Evolutionary conservation across 108 stramenopile species (phyloP).

Genomic region (Pinguiococcus pyrenoidosus): DNA sequence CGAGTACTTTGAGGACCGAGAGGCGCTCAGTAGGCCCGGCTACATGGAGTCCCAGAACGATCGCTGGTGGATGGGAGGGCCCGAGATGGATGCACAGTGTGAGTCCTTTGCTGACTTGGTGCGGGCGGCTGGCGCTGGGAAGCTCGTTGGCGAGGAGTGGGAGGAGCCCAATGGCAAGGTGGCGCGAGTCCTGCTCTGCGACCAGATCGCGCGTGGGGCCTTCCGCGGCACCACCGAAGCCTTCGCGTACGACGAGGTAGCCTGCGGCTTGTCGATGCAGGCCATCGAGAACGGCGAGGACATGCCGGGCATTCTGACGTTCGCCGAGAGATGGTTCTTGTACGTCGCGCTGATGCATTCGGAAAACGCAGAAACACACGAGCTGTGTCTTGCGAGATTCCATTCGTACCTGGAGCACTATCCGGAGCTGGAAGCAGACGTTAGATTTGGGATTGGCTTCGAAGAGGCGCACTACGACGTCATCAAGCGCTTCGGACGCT

Average conservation of each 20-base stretch:
- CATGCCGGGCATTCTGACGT: slow-evolving; percentile 11
- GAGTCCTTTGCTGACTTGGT: too few relatives aligned
- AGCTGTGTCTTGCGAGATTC: slow-evolving; percentile 3
- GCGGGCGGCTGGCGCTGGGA: too few relatives aligned
- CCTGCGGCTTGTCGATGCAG: slow-evolving; percentile 3
- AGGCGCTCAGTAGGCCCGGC: too few relatives aligned
- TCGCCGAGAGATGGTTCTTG: slow-evolving; percentile 23
- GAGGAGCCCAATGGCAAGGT: slow-evolving; percentile 37
- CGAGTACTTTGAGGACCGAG: too few relatives aligned
- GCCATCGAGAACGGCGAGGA: not conserved
- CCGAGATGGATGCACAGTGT: too few relatives aligned
- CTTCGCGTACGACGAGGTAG: slow-evolving; percentile 42
- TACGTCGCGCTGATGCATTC: slow-evolving; percentile 43
- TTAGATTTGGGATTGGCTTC: slow-evolving; percentile 10
- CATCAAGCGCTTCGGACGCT: slow-evolving; percentile 51
- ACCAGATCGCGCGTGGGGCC: slow-evolving; percentile 51
- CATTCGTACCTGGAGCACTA: not conserved
- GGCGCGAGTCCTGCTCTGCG: slow-evolving; percentile 42
- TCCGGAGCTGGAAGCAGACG: slow-evolving; percentile 4
- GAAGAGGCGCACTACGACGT: slow-evolving; percentile 37
- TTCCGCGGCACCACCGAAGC: slow-evolving; percentile 50
- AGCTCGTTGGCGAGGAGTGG: too few relatives aligned
- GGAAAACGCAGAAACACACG: slow-evolving; percentile 31
- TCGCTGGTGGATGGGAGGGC: too few relatives aligned
- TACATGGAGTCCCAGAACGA: too few relatives aligned